Conservation (phyloP, 192 early-diverging fungal genomes). For the Coemansia sp. region DNA sequence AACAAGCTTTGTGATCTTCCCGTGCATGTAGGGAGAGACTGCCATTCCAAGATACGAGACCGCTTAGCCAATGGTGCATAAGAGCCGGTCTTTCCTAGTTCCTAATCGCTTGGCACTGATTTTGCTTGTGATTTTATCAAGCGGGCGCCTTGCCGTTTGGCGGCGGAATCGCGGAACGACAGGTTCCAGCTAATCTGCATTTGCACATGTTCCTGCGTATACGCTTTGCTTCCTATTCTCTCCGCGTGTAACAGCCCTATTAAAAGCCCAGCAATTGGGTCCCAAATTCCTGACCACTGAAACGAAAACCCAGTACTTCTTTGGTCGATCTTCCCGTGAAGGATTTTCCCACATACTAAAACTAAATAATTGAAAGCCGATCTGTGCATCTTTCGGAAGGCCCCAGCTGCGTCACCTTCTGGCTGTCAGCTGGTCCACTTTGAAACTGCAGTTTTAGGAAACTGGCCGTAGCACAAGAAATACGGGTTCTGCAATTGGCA, state of each 20-base stretch:
- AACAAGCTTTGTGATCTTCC: constrained; percentile 4
- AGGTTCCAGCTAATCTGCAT: not conserved
- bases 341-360: not conserved
- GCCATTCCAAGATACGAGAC: no score
- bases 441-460: no score
- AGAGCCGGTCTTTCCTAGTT: no score
- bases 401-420: not conserved
- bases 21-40: no score
- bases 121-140: no score
- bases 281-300: no score
- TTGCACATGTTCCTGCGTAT: constrained; percentile 6
- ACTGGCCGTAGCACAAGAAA: constrained; percentile 3
- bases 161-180: not conserved
- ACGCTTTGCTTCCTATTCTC: not conserved
- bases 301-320: no score
- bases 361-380: not conserved
- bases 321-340: not conserved
- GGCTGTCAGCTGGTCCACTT: not conserved
- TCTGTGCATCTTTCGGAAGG: constrained; percentile 1
- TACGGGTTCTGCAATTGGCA: not conserved
- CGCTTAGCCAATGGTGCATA: no score
- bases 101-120: no score
- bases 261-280: no score
- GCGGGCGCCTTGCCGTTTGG: not conserved
- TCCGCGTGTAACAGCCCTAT: not conserved